These are phyloP conservation scores for Eragrostis tef DNA, from an alignment of 202 grass and related monocot species.

Conservation along the genomic window DNA sequence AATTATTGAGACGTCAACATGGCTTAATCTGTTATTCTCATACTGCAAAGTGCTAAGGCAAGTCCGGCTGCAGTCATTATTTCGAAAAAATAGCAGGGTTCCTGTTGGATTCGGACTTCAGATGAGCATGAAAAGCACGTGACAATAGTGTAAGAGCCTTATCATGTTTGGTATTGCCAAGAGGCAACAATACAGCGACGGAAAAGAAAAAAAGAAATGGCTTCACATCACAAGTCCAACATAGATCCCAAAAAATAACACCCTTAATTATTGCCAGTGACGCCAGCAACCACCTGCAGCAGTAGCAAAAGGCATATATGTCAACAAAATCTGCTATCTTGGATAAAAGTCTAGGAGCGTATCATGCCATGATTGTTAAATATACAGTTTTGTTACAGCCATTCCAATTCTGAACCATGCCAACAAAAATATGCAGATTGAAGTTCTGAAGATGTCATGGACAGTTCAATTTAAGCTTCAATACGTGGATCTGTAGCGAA, in stretches of 20 bases:
- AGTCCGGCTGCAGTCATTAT: not conserved
- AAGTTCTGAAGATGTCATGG: not conserved
- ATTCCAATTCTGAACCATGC: not conserved
- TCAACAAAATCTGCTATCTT: not conserved
- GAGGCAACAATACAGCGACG: not conserved
- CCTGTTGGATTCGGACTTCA: not conserved
- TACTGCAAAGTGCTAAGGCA: not conserved
- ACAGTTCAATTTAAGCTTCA: conserved; percentile 24
- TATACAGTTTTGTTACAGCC: not conserved
- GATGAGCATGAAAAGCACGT: conserved; percentile 11
- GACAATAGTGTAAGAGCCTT: not conserved
- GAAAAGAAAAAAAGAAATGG: not conserved
- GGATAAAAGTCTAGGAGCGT: not conserved
- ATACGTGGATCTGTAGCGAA: not conserved
- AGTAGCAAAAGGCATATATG: conserved; percentile 8
- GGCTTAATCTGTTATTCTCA: not conserved
- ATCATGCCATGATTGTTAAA: not conserved
- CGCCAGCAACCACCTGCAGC: conserved; percentile 63
- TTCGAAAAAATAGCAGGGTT: conserved; percentile 7
- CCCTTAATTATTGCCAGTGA: conserved; percentile 50
- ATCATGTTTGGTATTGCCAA: conserved; percentile 14
- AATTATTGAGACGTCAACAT: not conserved
- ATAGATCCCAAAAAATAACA: not conserved
- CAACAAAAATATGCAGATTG: not conserved
- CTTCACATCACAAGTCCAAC: conserved; percentile 6